A percentile compares a stretch with the other conserved stretches of the same genome.
Conservation (phyloP, 1,284 basidiomycete species). For the Ustilago cynodontis region DNA sequence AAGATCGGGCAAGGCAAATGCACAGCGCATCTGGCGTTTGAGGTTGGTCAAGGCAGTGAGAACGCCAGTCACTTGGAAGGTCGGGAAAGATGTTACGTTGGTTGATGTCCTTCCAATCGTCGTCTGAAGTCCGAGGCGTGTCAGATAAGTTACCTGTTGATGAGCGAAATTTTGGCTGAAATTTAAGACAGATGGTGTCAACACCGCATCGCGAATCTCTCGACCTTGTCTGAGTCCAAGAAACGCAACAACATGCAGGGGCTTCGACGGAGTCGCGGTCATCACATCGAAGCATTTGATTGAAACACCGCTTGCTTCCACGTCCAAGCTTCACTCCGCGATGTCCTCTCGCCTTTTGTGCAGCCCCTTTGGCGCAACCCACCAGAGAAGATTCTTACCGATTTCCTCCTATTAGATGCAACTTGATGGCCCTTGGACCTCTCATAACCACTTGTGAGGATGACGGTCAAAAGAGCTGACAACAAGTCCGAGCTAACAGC, state of each 20-base stretch:
- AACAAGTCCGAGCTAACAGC: too few species aligned
- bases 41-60: background rate
- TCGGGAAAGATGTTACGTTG: too few species aligned
- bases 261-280: background rate
- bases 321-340: background rate
- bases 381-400: background rate
- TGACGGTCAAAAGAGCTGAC: too few species aligned
- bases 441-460: background rate
- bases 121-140: slow-evolving; percentile 16
- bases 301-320: slow-evolving; percentile 3
- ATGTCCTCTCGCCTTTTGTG: background rate
- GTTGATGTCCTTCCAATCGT: background rate
- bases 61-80: too few species aligned
- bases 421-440: background rate
- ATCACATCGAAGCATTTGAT: background rate
- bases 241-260: too few species aligned
- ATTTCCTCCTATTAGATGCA: background rate
- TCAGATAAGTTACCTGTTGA: slow-evolving; percentile 1
- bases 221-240: background rate
- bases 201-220: background rate
- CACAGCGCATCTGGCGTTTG: background rate
- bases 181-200: background rate
- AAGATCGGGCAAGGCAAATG: background rate
- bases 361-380: too few species aligned
- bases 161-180: too few species aligned